phyloP scores from a whole-genome alignment of 148 eudicot species.

The Chenopodium album region DNA sequence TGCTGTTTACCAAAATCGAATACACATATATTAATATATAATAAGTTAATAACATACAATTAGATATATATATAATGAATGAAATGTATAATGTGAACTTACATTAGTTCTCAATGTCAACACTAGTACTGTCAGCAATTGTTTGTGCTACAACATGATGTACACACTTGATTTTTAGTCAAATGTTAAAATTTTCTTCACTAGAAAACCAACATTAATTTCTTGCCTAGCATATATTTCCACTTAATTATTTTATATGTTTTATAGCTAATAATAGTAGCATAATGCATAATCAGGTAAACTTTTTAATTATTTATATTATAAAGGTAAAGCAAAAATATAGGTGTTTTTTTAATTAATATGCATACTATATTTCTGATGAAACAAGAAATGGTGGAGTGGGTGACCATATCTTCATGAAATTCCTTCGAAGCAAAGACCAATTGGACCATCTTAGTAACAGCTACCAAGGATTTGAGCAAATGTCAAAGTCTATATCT shows the following conservation, averaged over 20 bases:
- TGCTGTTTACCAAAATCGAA: too few relatives aligned
- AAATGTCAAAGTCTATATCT: conserved; percentile 8
- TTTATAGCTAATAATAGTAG: not conserved
- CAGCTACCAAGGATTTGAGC: conserved; percentile 1
- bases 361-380: not conserved
- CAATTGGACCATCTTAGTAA: not conserved
- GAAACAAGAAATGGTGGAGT: conserved; percentile 23
- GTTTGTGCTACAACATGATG: conserved; percentile 11
- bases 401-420: conserved; percentile 22
- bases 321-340: too few relatives aligned
- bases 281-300: not conserved
- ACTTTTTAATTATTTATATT: too few relatives aligned
- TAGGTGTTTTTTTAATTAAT: not conserved
- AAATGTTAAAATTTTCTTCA: not conserved
- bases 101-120: not conserved
- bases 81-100: not conserved
- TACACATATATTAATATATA: not conserved
- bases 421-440: conserved; percentile 3
- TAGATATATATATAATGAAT: not conserved
- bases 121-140: not conserved
- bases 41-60: conserved; percentile 1
- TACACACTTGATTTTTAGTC: not conserved
- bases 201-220: not conserved
- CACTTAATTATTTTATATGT: not conserved
- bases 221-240: not conserved